Evolutionary conservation across 2,329 filamentous ascomycete genomes (phyloP).

Genomic region (Nemania diffusa): DNA sequence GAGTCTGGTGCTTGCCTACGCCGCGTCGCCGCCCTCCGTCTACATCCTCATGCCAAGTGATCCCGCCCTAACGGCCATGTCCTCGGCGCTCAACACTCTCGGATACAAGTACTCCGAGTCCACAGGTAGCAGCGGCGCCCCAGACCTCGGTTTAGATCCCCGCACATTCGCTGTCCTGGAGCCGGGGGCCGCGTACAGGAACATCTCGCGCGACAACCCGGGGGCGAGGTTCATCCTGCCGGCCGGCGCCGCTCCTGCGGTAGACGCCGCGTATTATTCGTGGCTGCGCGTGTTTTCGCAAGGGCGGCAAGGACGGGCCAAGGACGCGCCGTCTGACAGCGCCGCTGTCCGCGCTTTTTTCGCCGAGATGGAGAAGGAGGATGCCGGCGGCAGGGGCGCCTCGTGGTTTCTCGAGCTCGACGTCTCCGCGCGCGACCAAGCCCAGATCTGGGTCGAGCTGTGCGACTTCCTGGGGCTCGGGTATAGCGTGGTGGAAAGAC

Average conservation of each 20-base stretch:
- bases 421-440: constrained; percentile 39
- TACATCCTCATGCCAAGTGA: constrained; percentile 41
- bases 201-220: constrained; percentile 36
- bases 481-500: constrained; percentile 45
- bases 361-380: constrained; percentile 14
- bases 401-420: constrained; percentile 41
- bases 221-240: constrained; percentile 45
- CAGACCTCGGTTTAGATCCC: constrained; percentile 14
- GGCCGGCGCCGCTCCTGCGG: constrained; percentile 13
- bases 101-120: constrained; percentile 39
- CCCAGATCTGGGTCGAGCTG: constrained; percentile 44
- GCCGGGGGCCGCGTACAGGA: constrained; percentile 34
- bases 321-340: constrained; percentile 1
- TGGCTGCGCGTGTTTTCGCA: constrained; percentile 17
- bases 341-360: constrained; percentile 35
- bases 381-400: neutral
- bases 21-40: constrained; percentile 32
- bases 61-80: constrained; percentile 34
- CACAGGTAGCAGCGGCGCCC: neutral
- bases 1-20: constrained; percentile 21
- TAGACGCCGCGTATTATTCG: neutral
- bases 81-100: constrained; percentile 41
- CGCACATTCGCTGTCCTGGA: constrained; percentile 40
- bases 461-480: constrained; percentile 45
- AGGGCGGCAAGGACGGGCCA: neutral